Base-by-base conservation (phyloP, 2,329 filamentous ascomycete species). In the Monosporascus ibericus region DNA sequence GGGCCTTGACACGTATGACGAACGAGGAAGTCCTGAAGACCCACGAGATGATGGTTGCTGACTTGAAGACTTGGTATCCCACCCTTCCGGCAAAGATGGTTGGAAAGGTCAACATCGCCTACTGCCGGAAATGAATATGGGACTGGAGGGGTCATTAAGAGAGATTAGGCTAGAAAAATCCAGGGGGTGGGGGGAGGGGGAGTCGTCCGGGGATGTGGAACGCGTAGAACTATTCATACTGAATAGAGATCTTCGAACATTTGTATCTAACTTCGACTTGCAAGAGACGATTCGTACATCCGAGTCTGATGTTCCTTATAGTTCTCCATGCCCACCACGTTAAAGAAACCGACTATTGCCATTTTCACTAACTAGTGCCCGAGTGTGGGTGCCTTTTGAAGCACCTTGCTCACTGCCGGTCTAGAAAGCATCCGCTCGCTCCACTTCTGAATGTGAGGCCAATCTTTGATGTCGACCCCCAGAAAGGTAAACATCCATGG, bases 401-500 rank as follows among this genome's bases (percentile, higher is more conserved):
- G 22, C 18, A 58, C 44, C 20, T 6, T n/a, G 49, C 49, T 48
- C 14, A 68, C 56, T 11, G 64, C 65, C 5, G 58, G 56, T 15
- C 65, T 51, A 5, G 47, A 48, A 18, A 61, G 6, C 62, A 69
- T 67, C 8, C 58, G 48, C 44, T 65, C 40, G 20, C 49, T 51
- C 67, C 66, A 70, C 1, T n/a, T 37, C 49, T 65, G 39, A 40
- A 68, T 67, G 38, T 64, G 49, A 3, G 68, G 65, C 51, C 56
- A 70, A 14, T 67, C 50, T 24, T 60, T 56, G 42, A 69, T 60
- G 50, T 70, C 57, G 2, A 69, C 66, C 2, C 57, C 58, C 2
- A 70, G 40, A 47, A 70, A 68, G 8, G 40, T 60, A 51, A 69
- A 70, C 66, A 70, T 70, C 60, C 62, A 70, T 3, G 64, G 67